Evolutionary conservation across 768 basidiomycete genomes (phyloP), one percentile per base, ranked within the genome.

Genomic region (Suillus alpinus): DNA sequence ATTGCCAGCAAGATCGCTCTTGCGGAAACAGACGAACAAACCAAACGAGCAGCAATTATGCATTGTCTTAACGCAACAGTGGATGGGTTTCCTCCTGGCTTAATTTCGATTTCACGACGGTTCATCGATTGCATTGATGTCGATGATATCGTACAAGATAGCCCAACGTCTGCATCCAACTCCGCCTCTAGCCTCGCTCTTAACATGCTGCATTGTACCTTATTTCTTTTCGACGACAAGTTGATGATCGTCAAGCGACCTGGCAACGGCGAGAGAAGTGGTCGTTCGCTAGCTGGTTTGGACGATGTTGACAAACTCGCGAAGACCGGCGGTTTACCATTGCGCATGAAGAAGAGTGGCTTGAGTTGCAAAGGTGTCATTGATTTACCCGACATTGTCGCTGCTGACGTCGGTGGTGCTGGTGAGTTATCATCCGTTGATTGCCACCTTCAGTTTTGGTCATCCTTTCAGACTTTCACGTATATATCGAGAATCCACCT

Each of bases 141-240:
- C 6, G 93, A 95, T 68, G 97, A 98, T 68, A 72, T 85, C 37
- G 69, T 86, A 43, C 73, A 80, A 29, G 88, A 89, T 58, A 72
- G 78, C 3, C 66, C 68, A 4, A 58, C 63, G 1, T 76, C 77
- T 31, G 65, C 78, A 31, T 81, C 84, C 55, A 80, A 81, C 18
- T 74, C 71, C 9, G 68, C 80, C 37, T 75, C 78, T 13, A 79
- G 77, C 57, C 67, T 74, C 7, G 74, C 79, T 2, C 67, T 75
- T 1, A 81, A 76, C 2, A 78, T 82, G 0, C 81, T 96, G 18
- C 89, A 93, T 68, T 95, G 91, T 73, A 92, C 91, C 2, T 77
- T 99, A 32, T 91, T 98, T 72, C 80, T 99, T 50, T 98, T 99
- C 71, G 91, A 95, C 63, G 96, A 99, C 75, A 93, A 93, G 68